Evolutionary conservation across 208 protist species (phyloP), one percentile per base, ranked within the genome.

Genomic region (Crithidia bombi): DNA sequence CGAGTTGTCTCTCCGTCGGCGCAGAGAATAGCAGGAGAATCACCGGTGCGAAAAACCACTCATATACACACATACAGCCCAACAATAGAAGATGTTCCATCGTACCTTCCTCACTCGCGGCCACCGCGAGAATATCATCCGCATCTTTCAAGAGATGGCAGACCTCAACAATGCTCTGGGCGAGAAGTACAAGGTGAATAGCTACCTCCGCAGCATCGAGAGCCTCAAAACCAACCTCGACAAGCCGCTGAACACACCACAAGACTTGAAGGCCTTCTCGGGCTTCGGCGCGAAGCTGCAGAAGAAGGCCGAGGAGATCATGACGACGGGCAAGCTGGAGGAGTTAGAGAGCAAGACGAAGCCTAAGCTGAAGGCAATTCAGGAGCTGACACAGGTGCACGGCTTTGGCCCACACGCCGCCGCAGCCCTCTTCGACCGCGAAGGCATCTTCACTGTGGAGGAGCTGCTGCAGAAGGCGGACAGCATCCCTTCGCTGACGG

Each of bases 281-380:
- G 90, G 90, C 35, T 87, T 96, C 50, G 90, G 90, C 38, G 69
- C 85, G 30, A 93, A 93, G 79, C 73, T 96, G 50, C 56, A 88
- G 43, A 93, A 96, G 66, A 96, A 96, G 70, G 90, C 91, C 4
- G 90, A 95, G 81, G 90, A 97, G 73, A 96, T 97, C 57, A 92
- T 97, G 51, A 59, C 63, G 5, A 96, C 92, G 5, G 92, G 90
- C 10, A 92, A 96, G 73, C 85, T 97, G 21, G 83, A 94, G 59
- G 83, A 97, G 78, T 75, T 94, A 19, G 85, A 96, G 76, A 93
- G 86, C 76, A 93, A 96, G 75, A 92, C 91, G 51, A 92, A 96
- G 74, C 90, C 90, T 46, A 93, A 94, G 69, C 83, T 96, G 17
- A 93, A 91, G 75, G 92, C 92, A 2, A 94, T 94, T 66, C 86